Evolutionary conservation across 441 rosid species (phyloP).

Genomic region (Sinapis alba): DNA sequence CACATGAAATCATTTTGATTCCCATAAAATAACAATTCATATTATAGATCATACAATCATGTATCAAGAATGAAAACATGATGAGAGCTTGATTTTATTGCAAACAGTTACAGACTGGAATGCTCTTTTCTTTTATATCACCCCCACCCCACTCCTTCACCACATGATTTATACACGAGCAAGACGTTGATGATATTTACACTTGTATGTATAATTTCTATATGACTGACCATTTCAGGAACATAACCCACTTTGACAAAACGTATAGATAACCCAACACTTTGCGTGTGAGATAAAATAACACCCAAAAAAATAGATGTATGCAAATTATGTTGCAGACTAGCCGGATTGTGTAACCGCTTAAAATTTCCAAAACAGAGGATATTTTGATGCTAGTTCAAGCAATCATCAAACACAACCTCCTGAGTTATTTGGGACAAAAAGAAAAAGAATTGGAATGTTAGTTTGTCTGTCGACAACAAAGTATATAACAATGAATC

Average conservation of each 20-base stretch:
- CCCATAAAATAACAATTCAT: neutral
- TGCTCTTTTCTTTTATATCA: constrained; percentile 7
- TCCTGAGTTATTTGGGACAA: constrained; percentile 23
- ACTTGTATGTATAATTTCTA: constrained; percentile 5
- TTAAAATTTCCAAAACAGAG: constrained; percentile 18
- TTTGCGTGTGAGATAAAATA: neutral
- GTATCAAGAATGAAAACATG: neutral
- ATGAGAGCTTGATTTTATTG: neutral
- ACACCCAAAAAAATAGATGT: constrained; percentile 4
- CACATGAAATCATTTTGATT: neutral
- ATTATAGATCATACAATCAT: neutral
- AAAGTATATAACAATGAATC: constrained; percentile 1
- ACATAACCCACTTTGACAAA: constrained; percentile 11
- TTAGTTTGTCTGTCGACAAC: constrained; percentile 4
- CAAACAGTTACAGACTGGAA: neutral
- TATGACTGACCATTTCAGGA: neutral
- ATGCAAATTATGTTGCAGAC: constrained; percentile 13
- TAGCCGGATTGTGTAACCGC: constrained; percentile 13
- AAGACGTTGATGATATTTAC: constrained; percentile 24
- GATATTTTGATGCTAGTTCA: constrained; percentile 24
- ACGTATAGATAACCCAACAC: constrained; percentile 1
- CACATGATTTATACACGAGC: constrained; percentile 16
- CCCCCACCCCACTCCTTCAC: neutral
- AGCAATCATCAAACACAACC: constrained; percentile 26
- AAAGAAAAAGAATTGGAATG: neutral